Evolutionary conservation across 352 stramenopile genomes (phyloP).

Genomic region (Phytophthora syringae): DNA sequence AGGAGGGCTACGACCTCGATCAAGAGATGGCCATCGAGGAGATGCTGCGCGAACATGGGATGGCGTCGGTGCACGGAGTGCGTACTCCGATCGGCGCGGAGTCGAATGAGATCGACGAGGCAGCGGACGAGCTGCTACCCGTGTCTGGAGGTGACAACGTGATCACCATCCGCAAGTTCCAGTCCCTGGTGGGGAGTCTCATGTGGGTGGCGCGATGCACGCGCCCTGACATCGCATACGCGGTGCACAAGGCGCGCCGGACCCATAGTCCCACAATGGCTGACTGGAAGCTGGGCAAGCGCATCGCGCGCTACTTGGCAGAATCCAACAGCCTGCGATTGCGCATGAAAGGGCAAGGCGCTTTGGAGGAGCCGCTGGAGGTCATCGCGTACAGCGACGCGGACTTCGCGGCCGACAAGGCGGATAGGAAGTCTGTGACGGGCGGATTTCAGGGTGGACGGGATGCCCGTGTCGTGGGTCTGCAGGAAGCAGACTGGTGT

Average conservation of each 20-base stretch:
- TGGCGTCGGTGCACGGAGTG: slow-evolving; percentile 24
- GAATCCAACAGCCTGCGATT: slow-evolving; percentile 20
- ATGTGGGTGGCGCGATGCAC: slow-evolving; percentile 40
- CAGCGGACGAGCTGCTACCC: slow-evolving; percentile 4
- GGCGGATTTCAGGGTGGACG: slow-evolving; percentile 19
- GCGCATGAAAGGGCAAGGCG: background rate
- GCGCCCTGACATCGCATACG: slow-evolving; percentile 34
- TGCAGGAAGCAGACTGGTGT: slow-evolving; percentile 24
- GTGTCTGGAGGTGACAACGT: background rate
- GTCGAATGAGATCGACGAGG: background rate
- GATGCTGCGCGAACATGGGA: slow-evolving; percentile 21
- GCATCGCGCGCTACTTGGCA: slow-evolving; percentile 24
- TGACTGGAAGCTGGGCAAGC: slow-evolving; percentile 21
- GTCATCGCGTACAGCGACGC: slow-evolving; percentile 24
- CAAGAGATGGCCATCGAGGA: slow-evolving; percentile 31
- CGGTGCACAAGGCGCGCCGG: slow-evolving; percentile 23
- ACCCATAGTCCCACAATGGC: slow-evolving; percentile 11
- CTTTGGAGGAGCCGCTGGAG: background rate
- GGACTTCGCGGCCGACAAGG: slow-evolving; percentile 31
- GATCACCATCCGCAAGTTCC: slow-evolving; percentile 16
- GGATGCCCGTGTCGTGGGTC: slow-evolving; percentile 8
- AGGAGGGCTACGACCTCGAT: slow-evolving; percentile 16
- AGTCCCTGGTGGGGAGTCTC: slow-evolving; percentile 41
- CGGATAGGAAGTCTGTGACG: slow-evolving; percentile 28
- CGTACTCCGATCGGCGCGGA: slow-evolving; percentile 19